These are phyloP conservation scores for Neonothopanus nambi DNA, from an alignment of 1,284 basidiomycete species.

Conservation along the genomic window DNA sequence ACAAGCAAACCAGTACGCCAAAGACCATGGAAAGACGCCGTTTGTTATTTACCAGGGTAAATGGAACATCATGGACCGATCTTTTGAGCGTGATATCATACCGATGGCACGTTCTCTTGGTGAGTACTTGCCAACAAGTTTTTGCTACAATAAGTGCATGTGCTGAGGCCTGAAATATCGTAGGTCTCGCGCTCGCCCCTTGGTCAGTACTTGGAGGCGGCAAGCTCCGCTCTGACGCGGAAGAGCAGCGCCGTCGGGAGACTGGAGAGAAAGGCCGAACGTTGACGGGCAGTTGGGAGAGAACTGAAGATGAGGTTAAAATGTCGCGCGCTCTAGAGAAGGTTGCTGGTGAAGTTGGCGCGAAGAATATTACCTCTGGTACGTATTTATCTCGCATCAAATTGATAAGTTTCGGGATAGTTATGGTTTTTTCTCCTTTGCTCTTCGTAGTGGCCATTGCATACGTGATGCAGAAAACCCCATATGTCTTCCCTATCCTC, in stretches of 20 bases:
- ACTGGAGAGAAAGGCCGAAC: constrained; percentile 35
- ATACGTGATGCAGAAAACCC: constrained; percentile 40
- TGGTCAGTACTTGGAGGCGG: constrained; percentile 42
- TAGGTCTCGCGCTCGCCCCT: constrained; percentile 39
- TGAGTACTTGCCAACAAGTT: neutral
- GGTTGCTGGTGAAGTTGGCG: constrained; percentile 28
- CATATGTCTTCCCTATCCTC: constrained; percentile 44
- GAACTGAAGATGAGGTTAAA: constrained; percentile 5
- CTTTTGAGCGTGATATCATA: constrained; percentile 29
- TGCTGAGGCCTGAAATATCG: neutral
- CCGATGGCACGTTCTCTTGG: constrained; percentile 11
- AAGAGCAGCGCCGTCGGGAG: constrained; percentile 32
- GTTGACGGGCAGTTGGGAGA: constrained; percentile 10
- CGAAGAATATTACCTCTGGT: constrained; percentile 27
- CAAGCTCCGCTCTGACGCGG: constrained; percentile 37
- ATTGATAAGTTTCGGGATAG: neutral
- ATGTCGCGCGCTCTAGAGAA: constrained; percentile 7
- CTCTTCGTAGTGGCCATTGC: constrained; percentile 34
- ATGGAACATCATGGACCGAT: constrained; percentile 47
- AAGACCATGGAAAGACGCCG: constrained; percentile 44
- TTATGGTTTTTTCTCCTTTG: neutral
- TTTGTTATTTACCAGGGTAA: constrained; percentile 44
- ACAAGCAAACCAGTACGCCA: constrained; percentile 51
- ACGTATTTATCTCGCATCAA: too few species aligned
- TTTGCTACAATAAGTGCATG: too few species aligned